Base-by-base conservation (phyloP, 2,329 filamentous ascomycete species). In the Amauroascus niger region DNA sequence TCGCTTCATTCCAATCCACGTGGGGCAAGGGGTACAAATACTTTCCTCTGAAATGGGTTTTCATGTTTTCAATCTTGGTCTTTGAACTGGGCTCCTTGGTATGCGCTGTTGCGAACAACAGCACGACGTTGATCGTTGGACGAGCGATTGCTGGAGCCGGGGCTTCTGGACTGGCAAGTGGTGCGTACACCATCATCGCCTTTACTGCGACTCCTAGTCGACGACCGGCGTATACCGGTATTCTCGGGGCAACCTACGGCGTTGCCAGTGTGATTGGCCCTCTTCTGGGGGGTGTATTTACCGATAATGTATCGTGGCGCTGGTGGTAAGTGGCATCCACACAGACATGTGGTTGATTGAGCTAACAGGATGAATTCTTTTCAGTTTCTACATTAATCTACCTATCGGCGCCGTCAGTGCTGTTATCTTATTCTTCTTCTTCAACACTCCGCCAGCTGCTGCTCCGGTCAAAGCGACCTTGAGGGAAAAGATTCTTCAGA, bases 21-120 rank as follows among this genome's bases (percentile, higher is more conserved):
- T 64, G 61, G 48, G 73, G 73, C 51, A 70, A 70, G 20, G 55
- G 74, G 20, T 74, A 73, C 40, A 68, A 65, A 2, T 66, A 72
- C 43, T 70, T 69, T 57, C 64, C 67, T 3, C 64, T 69, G 1
- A 71, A 74, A 58, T 66, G 63, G 30, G 59, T 64, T 3, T 67
- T 65, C 30, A 53, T 69, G 11, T 22, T 54, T 30, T 59, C 60
- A 13, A 59, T 69, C 7, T 44, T 61, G 2, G 47, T 69, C 9
- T 70, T 60, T 61, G 67, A 57, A 49, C n/a, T 59, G 6, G 58
- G 58, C 16, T 67, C 47, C 61, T 63, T 40, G 63, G 59, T 33
- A 33, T 62, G 28, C 18, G 67, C 33, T 6, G 62, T 65, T 11
- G 67, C 71, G 5, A 68, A 67, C 1, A 68, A 56, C 30, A 72